A percentile compares a stretch with the other conserved stretches of the same genome.
Evolutionary conservation across 345 rosid genomes (phyloP).

Genomic region (Bruguiera gymnorhiza): DNA sequence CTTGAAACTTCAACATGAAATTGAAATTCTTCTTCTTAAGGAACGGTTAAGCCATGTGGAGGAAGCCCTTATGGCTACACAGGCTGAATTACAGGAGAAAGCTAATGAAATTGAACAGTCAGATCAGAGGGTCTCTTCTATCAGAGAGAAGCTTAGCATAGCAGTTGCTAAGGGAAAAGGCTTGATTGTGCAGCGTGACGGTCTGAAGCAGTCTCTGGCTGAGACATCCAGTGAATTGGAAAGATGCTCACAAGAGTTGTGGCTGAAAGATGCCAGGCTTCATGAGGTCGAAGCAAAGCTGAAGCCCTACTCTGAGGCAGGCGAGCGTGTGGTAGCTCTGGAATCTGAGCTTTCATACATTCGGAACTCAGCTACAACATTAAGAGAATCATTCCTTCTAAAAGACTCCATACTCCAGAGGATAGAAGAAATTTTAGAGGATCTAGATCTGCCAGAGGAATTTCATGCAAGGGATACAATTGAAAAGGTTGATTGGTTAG

Average conservation of each 20-base stretch:
- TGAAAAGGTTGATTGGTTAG: slow-evolving; percentile 94
- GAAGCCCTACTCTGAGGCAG: slow-evolving; percentile 74
- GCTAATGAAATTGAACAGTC: slow-evolving; percentile 69
- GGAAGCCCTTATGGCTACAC: slow-evolving; percentile 45
- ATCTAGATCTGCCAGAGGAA: slow-evolving; percentile 85
- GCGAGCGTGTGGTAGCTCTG: slow-evolving; percentile 88
- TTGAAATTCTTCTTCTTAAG: slow-evolving; percentile 50
- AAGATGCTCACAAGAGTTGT: slow-evolving; percentile 67
- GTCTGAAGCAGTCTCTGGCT: slow-evolving; percentile 67
- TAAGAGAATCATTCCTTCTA: slow-evolving; percentile 92
- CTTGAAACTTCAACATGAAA: slow-evolving; percentile 54
- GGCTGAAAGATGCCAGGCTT: slow-evolving; percentile 63
- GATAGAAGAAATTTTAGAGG: slow-evolving; percentile 91
- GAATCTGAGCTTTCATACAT: slow-evolving; percentile 98
- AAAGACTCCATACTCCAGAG: slow-evolving; percentile 94
- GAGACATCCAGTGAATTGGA: slow-evolving; percentile 74
- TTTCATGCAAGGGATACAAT: slow-evolving; percentile 82
- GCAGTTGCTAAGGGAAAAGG: slow-evolving; percentile 98
- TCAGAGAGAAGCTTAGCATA: slow-evolving; percentile 93
- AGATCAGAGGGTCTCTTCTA: slow-evolving; percentile 73
- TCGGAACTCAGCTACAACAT: slow-evolving; percentile 91
- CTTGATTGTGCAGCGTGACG: slow-evolving; percentile 79
- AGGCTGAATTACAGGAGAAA: slow-evolving; percentile 56
- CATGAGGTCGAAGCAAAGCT: slow-evolving; percentile 70
- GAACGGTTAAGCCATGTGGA: slow-evolving; percentile 50